Conservation (phyloP, 495 filamentous ascomycete species). For the Aspergillus coremiiformis region DNA sequence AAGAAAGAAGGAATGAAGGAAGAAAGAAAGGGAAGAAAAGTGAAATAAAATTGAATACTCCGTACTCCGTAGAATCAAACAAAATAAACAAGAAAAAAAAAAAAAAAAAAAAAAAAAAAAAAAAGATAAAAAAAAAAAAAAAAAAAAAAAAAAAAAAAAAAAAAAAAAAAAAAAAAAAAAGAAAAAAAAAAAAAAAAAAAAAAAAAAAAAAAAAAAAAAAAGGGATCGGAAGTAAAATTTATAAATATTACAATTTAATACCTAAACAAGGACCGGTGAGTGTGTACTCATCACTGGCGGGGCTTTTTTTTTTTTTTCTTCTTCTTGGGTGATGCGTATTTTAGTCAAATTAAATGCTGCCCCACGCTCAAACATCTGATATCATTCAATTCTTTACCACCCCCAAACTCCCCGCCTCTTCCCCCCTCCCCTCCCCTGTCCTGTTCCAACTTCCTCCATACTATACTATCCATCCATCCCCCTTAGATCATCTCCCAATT, state of each 20-base stretch:
- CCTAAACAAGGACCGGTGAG: conserved; percentile 9
- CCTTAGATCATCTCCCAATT: no score
- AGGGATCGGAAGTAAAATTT: no score
- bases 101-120: no score
- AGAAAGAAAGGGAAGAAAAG: no score
- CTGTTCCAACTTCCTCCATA: not conserved
- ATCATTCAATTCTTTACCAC: conserved; percentile 4
- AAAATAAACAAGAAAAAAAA: no score
- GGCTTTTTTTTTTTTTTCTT: not conserved
- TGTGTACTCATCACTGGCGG: not conserved
- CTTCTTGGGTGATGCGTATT: not conserved
- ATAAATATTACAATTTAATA: no score
- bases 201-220: not conserved
- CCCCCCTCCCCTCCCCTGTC: conserved; percentile 4
- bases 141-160: not conserved
- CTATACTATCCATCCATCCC: not conserved
- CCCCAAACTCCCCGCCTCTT: not conserved
- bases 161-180: not conserved
- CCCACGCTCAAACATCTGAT: conserved; percentile 5
- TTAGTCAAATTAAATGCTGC: not conserved
- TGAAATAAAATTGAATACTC: no score
- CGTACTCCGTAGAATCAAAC: no score
- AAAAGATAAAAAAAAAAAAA: no score
- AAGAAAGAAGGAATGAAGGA: no score
- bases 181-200: not conserved